These are phyloP conservation scores for Solanum sitiens DNA, from an alignment of 257 asterid genomes.

Conservation along the genomic window DNA sequence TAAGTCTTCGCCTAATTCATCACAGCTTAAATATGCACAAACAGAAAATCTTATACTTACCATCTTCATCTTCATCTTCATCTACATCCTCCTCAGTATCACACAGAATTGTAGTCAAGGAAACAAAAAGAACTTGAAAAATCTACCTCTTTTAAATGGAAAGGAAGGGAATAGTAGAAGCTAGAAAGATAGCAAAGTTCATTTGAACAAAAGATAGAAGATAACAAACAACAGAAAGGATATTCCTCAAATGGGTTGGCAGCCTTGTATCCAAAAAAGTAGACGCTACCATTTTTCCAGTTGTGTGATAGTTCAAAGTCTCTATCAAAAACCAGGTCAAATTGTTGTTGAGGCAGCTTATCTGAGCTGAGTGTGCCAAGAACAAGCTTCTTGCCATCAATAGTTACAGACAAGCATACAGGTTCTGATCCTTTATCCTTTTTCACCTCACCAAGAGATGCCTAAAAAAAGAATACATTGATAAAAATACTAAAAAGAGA, in stretches of 20 bases:
- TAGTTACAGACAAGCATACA: constrained; percentile 5
- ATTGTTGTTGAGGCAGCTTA: constrained; percentile 12
- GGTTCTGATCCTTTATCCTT: constrained; percentile 1
- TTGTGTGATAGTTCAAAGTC: constrained; percentile 14
- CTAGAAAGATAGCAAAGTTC: neutral
- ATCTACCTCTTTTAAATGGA: neutral
- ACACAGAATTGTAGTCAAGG: neutral
- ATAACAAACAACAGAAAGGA: neutral
- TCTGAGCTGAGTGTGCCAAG: constrained; percentile 9
- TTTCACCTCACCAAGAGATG: constrained; percentile 7
- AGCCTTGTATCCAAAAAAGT: constrained; percentile 7
- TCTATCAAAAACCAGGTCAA: constrained; percentile 11
- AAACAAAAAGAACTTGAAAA: neutral
- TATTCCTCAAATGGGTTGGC: neutral
- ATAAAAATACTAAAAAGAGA: neutral
- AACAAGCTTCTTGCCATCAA: constrained; percentile 6
- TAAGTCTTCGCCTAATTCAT: neutral
- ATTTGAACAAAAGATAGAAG: neutral
- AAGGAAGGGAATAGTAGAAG: neutral
- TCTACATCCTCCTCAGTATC: neutral
- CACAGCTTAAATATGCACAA: neutral
- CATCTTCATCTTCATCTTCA: neutral
- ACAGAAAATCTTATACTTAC: neutral
- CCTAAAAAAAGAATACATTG: neutral
- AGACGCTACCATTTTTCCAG: constrained; percentile 10